These are phyloP conservation scores for Chiua virens DNA, from an alignment of 768 basidiomycete genomes.

Conservation along the genomic window DNA sequence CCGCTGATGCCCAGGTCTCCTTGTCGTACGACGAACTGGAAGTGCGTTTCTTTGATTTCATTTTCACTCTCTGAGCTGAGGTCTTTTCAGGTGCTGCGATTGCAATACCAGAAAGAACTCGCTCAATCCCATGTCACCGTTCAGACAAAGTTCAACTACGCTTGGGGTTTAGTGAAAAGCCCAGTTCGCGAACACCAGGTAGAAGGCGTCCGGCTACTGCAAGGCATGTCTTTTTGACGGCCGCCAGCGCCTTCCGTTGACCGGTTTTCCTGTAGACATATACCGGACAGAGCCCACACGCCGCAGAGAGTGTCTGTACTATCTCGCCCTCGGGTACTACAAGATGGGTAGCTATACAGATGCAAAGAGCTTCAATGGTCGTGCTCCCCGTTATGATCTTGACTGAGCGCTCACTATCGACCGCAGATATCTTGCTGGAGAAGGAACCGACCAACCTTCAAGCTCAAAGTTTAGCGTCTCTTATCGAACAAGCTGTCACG, in stretches of 20 bases:
- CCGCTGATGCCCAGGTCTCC: conserved; percentile 90
- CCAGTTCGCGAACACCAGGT: conserved; percentile 82
- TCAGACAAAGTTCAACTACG: conserved; percentile 97
- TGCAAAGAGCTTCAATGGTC: conserved; percentile 90
- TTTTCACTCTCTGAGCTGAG: neutral
- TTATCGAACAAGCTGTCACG: conserved; percentile 85
- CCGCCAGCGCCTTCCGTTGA: conserved; percentile 1
- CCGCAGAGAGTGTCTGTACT: conserved; percentile 94
- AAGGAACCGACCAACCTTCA: conserved; percentile 95
- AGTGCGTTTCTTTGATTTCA: conserved; percentile 38
- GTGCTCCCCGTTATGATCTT: conserved; percentile 1
- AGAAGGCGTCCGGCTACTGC: conserved; percentile 87
- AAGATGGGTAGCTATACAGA: conserved; percentile 96
- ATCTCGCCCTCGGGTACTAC: conserved; percentile 93
- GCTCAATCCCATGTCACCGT: conserved; percentile 81
- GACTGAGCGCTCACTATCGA: conserved; percentile 1
- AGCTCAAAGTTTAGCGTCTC: conserved; percentile 77
- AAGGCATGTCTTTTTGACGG: conserved; percentile 53
- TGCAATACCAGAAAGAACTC: conserved; percentile 89
- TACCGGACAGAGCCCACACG: conserved; percentile 86
- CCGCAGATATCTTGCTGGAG: conserved; percentile 75
- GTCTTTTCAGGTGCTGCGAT: conserved; percentile 64
- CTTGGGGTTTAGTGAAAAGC: conserved; percentile 96
- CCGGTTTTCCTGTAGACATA: conserved; percentile 58
- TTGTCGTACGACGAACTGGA: conserved; percentile 88